Conservation (phyloP, 208 protist species). For the Herpetomonas muscarum region DNA sequence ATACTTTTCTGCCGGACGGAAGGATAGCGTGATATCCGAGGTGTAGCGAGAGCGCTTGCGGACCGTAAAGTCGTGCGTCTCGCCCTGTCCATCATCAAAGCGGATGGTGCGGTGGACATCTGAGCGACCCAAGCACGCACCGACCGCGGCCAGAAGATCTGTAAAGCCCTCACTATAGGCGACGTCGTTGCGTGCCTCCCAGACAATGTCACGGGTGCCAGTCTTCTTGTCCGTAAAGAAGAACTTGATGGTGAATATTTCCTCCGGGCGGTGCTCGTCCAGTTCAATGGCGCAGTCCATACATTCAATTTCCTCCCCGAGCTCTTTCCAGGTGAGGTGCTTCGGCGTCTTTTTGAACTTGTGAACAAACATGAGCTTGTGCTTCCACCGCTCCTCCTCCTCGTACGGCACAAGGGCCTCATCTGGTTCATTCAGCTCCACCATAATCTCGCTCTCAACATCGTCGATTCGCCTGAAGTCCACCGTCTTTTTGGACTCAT, state of each 20-base stretch:
- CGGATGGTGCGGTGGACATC: constrained; percentile 87
- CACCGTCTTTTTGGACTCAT: constrained; percentile 62
- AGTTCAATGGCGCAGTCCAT: constrained; percentile 86
- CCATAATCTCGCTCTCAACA: constrained; percentile 78
- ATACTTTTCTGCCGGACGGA: constrained; percentile 74
- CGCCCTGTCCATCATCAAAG: constrained; percentile 77
- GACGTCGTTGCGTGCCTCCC: constrained; percentile 79
- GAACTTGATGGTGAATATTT: constrained; percentile 85
- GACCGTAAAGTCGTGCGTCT: constrained; percentile 72
- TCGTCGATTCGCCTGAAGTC: constrained; percentile 87
- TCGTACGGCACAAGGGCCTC: constrained; percentile 67
- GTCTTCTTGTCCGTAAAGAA: constrained; percentile 77
- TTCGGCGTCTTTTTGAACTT: constrained; percentile 87
- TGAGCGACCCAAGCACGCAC: constrained; percentile 70
- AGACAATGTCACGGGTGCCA: constrained; percentile 68
- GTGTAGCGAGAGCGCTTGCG: constrained; percentile 85
- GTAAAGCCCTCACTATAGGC: constrained; percentile 80
- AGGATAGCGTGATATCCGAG: constrained; percentile 76
- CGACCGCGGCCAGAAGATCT: constrained; percentile 78
- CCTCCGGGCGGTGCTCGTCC: constrained; percentile 82
- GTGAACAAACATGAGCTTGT: constrained; percentile 86
- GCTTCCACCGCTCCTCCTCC: constrained; percentile 84
- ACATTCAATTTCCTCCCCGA: constrained; percentile 87
- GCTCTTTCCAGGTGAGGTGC: constrained; percentile 84
- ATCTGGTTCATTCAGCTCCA: constrained; percentile 49